Evolutionary conservation across 1,139 yeast genomes (phyloP), one percentile per base, ranked within the genome.

Genomic region (Candida buenavistaensis): DNA sequence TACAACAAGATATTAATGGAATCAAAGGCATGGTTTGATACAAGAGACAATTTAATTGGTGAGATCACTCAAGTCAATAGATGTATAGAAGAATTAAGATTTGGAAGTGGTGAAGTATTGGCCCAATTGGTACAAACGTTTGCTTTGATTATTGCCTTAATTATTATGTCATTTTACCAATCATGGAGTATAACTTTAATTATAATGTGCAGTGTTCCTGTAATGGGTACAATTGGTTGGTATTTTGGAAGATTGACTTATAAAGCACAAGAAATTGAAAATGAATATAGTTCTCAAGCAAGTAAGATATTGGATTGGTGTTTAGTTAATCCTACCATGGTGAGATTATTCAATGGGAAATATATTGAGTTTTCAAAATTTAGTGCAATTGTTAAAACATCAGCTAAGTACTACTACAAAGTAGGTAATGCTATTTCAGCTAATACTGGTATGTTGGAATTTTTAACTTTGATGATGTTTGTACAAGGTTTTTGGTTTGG

Each of bases 401-500:
- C 88, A 12, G 78, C 78, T 21, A 39, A 40, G 1, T 67, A 74
- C 1, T 84, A 71, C 48, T 59, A 67, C 28, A 65, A 57, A 27
- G 58, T 78, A 33, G 68, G 80, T 10, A 52, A 75, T 12, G 73
- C 68, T 6, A 62, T 78, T 10, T 66, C 82, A 9, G 55, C 78
- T 0, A 90, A 88, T 50, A 59, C 75, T 16, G 82, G 86, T 0
- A 36, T 75, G 0, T 56, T 83, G 36, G 75, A 82, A 46, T 62
- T 76, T 12, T 46, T 89, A 6, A 69, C 82, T 0, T 64, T 87
- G 24, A 53, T 80, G 51, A 82, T 88, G 80, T 89, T 90, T 64
- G 86, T 89, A 2, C 96, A 88, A 55, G 95, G 94, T 0, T 86
- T 90, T 49, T 89, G 95, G 85, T 90, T 81, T 59, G 98, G 97